Percentiles rank a stretch among this genome's conserved stretches.
Conservation (phyloP, 176 grass and related monocot species). For the Alopecurus myosuroides region DNA sequence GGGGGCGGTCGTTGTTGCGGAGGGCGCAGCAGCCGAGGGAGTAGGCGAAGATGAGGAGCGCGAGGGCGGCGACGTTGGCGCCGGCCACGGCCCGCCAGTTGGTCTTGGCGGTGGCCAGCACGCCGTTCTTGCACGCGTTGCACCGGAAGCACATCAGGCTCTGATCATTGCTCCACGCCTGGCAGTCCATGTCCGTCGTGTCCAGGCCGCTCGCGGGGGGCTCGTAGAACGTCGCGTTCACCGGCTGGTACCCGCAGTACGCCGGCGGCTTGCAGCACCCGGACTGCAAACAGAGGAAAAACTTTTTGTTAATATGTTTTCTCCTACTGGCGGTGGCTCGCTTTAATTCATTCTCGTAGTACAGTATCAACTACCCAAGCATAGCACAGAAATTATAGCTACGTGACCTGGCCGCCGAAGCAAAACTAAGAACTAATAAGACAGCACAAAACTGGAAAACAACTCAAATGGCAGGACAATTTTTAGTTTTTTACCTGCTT, state of each 20-base stretch:
- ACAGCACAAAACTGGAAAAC: too few relatives aligned
- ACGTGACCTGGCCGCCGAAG: too few relatives aligned
- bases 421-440: too few relatives aligned
- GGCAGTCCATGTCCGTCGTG: slow-evolving; percentile 42
- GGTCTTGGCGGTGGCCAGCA: slow-evolving; percentile 44
- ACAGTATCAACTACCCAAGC: too few relatives aligned
- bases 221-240: slow-evolving; percentile 56
- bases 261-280: slow-evolving; percentile 82
- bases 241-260: slow-evolving; percentile 46
- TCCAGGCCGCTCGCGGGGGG: slow-evolving; percentile 14
- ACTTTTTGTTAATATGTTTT: background rate
- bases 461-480: too few relatives aligned
- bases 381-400: background rate
- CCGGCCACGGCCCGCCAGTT: slow-evolving; percentile 54
- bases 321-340: background rate
- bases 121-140: slow-evolving; percentile 61
- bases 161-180: slow-evolving; percentile 56
- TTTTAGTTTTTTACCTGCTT: too few relatives aligned
- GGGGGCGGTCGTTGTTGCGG: slow-evolving; percentile 29
- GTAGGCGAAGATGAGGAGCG: slow-evolving; percentile 53
- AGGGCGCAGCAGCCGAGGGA: slow-evolving; percentile 61
- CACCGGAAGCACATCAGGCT: slow-evolving; percentile 54
- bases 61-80: slow-evolving; percentile 46
- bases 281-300: slow-evolving; percentile 30
- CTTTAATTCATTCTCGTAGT: background rate